Percentiles rank a stretch among this genome's conserved stretches.
These are phyloP conservation scores for Staphylotrichum longicolle DNA, from an alignment of 495 filamentous ascomycete genomes.

Conservation along the genomic window DNA sequence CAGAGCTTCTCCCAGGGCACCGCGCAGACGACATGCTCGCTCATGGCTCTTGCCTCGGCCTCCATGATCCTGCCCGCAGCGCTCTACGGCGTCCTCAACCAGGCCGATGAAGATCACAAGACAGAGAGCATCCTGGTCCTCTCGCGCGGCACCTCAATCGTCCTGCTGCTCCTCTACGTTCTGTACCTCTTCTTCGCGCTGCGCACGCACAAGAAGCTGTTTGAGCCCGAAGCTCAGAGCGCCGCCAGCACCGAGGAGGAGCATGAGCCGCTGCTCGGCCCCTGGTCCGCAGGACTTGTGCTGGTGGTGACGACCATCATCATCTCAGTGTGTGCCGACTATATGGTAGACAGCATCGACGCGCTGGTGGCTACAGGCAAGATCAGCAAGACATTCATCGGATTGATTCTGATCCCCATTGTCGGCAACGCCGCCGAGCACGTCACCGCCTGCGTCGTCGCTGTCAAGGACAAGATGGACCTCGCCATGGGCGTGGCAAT, in stretches of 20 bases:
- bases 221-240: constrained; percentile 60
- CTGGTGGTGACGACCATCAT: constrained; percentile 74
- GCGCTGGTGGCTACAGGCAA: constrained; percentile 74
- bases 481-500: constrained; percentile 93
- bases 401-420: constrained; percentile 91
- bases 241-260: constrained; percentile 39
- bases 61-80: constrained; percentile 91
- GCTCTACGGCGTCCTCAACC: constrained; percentile 50
- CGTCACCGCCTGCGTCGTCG: constrained; percentile 89
- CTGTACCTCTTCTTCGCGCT: constrained; percentile 92
- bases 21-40: constrained; percentile 91
- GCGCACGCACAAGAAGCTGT: constrained; percentile 72
- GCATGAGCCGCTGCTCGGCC: constrained; percentile 60
- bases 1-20: constrained; percentile 82
- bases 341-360: constrained; percentile 91
- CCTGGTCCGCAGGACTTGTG: constrained; percentile 67
- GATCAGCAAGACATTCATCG: constrained; percentile 95
- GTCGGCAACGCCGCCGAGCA: constrained; percentile 98
- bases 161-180: constrained; percentile 83
- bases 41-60: constrained; percentile 89
- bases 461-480: constrained; percentile 96
- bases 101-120: constrained; percentile 40
- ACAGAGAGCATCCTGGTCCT: constrained; percentile 70
- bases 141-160: constrained; percentile 86
- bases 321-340: constrained; percentile 92